Evolutionary conservation across 805 yeast species (phyloP).

Genomic region (Dipodascopsis uninucleata): DNA sequence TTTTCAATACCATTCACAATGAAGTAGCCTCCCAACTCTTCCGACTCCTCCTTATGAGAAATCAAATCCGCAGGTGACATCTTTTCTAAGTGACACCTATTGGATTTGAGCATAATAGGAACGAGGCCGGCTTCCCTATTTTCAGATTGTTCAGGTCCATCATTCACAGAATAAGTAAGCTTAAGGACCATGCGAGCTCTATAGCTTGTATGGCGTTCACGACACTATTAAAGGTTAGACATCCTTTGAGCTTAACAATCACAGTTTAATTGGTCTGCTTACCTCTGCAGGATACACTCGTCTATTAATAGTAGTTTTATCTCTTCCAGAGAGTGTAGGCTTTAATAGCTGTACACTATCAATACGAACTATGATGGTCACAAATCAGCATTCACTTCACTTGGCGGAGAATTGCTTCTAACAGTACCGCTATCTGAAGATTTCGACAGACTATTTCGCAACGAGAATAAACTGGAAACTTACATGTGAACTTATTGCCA

Average conservation of each 20-base stretch:
- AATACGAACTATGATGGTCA: conserved; percentile 52
- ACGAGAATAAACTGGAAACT: conserved; percentile 9
- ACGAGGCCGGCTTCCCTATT: conserved; percentile 86
- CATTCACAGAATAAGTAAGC: conserved; percentile 82
- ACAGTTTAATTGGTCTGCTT: background rate
- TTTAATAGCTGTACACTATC: conserved; percentile 83
- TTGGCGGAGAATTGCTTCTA: too few species aligned
- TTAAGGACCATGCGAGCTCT: conserved; percentile 74
- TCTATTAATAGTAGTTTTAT: conserved; percentile 72
- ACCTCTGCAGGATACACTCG: conserved; percentile 72
- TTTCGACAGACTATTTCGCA: conserved; percentile 1
- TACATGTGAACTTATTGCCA: conserved; percentile 72
- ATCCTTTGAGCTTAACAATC: conserved; percentile 28
- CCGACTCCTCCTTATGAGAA: conserved; percentile 77
- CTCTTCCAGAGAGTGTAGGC: conserved; percentile 72
- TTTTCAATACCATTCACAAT: conserved; percentile 96
- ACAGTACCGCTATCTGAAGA: too few species aligned
- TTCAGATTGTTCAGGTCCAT: conserved; percentile 74
- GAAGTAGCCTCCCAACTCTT: conserved; percentile 95
- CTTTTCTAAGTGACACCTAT: conserved; percentile 85
- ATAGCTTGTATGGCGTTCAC: conserved; percentile 85
- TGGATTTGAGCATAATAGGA: conserved; percentile 87
- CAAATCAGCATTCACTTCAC: background rate
- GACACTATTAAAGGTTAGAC: conserved; percentile 41
- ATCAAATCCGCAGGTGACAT: conserved; percentile 81